Evolutionary conservation across 441 rosid species (phyloP).

Genomic region (Populus trichocarpa): DNA sequence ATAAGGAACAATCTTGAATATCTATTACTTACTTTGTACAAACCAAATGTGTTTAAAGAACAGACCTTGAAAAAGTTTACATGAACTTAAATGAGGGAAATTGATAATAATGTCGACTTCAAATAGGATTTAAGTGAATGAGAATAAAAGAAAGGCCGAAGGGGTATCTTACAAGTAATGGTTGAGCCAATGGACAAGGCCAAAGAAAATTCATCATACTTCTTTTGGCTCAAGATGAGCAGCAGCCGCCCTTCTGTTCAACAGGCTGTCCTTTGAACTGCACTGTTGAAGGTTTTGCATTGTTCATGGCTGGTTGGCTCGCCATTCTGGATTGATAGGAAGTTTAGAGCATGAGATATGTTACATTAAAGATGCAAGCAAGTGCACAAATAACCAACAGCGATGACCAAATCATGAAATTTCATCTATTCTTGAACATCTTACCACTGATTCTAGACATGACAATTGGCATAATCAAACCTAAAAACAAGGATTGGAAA

Average conservation of each 20-base stretch:
- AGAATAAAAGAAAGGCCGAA: not conserved
- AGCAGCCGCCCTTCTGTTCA: conserved; percentile 85
- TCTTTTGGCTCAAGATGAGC: conserved; percentile 47
- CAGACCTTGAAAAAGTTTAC: not conserved
- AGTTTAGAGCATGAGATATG: not conserved
- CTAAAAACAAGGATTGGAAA: not conserved
- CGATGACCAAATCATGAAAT: not conserved
- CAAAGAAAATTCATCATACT: not conserved
- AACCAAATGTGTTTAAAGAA: not conserved
- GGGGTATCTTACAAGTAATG: not conserved
- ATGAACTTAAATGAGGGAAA: not conserved
- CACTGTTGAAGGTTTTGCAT: conserved; percentile 83
- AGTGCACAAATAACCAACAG: not conserved
- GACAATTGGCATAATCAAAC: not conserved
- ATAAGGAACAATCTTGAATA: not conserved
- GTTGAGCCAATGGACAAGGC: not conserved
- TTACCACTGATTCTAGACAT: not conserved
- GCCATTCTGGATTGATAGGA: conserved; percentile 55
- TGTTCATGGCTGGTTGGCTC: conserved; percentile 80
- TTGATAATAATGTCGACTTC: not conserved
- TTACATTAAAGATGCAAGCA: not conserved
- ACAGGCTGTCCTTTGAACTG: conserved; percentile 87
- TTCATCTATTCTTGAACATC: not conserved
- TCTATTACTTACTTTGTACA: conserved; percentile 8
- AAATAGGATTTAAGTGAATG: not conserved